Conservation (phyloP, 2,329 filamentous ascomycete genomes). For the Colletotrichum spaethianum region DNA sequence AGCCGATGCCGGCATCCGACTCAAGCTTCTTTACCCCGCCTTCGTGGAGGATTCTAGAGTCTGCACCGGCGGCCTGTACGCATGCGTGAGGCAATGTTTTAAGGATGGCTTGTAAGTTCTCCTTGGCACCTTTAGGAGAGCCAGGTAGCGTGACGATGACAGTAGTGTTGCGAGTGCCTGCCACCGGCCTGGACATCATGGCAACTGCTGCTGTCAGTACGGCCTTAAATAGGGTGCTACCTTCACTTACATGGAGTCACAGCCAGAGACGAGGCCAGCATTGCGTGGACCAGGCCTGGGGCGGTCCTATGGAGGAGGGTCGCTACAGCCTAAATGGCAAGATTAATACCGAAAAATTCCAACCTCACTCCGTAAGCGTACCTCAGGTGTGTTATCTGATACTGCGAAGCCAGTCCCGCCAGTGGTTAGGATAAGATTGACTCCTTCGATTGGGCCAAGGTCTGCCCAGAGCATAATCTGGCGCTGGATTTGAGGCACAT, state of each 20-base stretch:
- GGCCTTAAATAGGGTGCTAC: neutral
- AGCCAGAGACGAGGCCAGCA: constrained; percentile 86
- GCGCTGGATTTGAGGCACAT: constrained; percentile 80
- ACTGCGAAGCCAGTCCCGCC: constrained; percentile 94
- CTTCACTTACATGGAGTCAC: constrained; percentile 88
- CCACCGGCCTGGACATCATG: constrained; percentile 95
- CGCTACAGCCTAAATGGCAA: constrained; percentile 74
- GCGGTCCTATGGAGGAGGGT: constrained; percentile 88
- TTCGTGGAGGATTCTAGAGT: constrained; percentile 84
- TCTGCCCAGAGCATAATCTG: constrained; percentile 83
- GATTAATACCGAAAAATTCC: neutral
- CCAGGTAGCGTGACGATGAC: constrained; percentile 92
- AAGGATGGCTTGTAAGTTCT: constrained; percentile 91
- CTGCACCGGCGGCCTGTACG: constrained; percentile 84
- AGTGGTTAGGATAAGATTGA: constrained; percentile 88
- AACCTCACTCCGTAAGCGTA: constrained; percentile 50
- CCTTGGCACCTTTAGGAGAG: constrained; percentile 93
- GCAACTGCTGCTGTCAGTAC: constrained; percentile 74
- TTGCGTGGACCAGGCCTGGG: constrained; percentile 92
- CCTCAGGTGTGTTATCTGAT: constrained; percentile 90
- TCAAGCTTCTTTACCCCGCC: constrained; percentile 90
- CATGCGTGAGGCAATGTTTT: constrained; percentile 98
- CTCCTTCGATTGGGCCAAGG: constrained; percentile 60
- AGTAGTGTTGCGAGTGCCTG: constrained; percentile 85
- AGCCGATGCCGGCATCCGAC: constrained; percentile 78